Evolutionary conservation across 208 protist genomes (phyloP).

Genomic region (Trypanosoma brucei): DNA sequence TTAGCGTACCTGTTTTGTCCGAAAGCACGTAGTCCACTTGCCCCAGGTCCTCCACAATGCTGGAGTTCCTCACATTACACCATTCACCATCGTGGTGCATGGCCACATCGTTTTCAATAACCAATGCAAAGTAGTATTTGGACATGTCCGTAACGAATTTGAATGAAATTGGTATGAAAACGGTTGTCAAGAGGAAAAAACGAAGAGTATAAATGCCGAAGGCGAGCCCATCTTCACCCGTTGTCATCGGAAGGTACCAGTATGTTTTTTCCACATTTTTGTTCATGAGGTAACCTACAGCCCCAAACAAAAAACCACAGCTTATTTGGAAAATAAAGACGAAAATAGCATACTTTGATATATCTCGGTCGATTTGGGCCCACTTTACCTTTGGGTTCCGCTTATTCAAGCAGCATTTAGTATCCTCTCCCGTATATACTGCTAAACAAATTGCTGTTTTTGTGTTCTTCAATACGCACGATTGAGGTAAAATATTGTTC

Average conservation of each 20-base stretch:
- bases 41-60: constrained; percentile 92
- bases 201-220: constrained; percentile 87
- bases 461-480: constrained; percentile 84
- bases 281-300: constrained; percentile 73
- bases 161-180: constrained; percentile 96
- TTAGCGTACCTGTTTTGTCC: constrained; percentile 96
- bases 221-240: constrained; percentile 23
- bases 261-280: constrained; percentile 22
- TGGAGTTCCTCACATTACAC: constrained; percentile 79
- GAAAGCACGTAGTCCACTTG: constrained; percentile 93
- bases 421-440: constrained; percentile 95
- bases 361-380: constrained; percentile 88
- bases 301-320: constrained; percentile 71
- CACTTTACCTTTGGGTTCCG: constrained; percentile 81
- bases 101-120: constrained; percentile 88
- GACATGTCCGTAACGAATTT: constrained; percentile 94
- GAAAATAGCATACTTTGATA: constrained; percentile 81
- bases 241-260: constrained; percentile 71
- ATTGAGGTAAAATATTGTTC: constrained; percentile 84
- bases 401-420: constrained; percentile 94
- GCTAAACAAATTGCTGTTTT: constrained; percentile 73
- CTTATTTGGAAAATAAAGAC: constrained; percentile 89
- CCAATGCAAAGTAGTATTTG: constrained; percentile 91
- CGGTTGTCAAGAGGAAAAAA: constrained; percentile 94
- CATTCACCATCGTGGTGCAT: constrained; percentile 73